Evolutionary conservation across 2,329 filamentous ascomycete genomes (phyloP).

Genomic region (Huntiella moniliformis): DNA sequence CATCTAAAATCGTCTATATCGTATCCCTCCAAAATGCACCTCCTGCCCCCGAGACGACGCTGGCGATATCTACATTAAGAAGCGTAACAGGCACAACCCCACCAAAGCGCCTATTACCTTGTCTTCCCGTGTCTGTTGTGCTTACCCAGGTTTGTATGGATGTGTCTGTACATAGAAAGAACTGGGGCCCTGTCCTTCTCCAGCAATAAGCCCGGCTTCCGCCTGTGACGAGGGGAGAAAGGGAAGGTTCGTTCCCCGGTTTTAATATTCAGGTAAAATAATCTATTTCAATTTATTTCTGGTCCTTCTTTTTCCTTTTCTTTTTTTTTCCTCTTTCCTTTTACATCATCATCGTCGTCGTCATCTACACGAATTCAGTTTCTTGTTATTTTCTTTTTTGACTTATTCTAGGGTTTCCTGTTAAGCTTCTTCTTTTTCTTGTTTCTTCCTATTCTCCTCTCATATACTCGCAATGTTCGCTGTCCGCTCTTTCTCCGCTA

Average conservation of each 20-base stretch:
- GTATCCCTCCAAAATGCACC: too few species aligned
- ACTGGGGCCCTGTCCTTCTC: not conserved
- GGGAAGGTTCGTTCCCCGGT: too few species aligned
- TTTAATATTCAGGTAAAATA: too few species aligned
- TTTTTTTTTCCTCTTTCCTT: slow-evolving; percentile 3
- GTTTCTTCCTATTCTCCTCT: slow-evolving; percentile 12
- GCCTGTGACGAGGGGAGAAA: too few species aligned
- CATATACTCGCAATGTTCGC: slow-evolving; percentile 46
- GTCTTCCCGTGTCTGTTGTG: too few species aligned
- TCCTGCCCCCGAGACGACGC: too few species aligned
- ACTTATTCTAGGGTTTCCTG: not conserved
- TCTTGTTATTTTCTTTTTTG: slow-evolving; percentile 4
- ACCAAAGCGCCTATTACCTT: too few species aligned
- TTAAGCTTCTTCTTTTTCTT: slow-evolving; percentile 13
- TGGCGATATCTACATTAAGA: too few species aligned
- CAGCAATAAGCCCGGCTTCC: not conserved
- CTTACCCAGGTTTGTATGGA: too few species aligned
- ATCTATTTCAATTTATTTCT: not conserved
- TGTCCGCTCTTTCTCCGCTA: slow-evolving; percentile 28
- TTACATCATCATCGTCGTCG: not conserved
- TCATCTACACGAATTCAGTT: slow-evolving; percentile 11
- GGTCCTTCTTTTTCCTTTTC: not conserved
- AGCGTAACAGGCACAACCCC: too few species aligned
- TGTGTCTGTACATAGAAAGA: too few species aligned
- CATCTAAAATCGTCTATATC: too few species aligned